These are phyloP conservation scores for Geopyxis carbonaria DNA, from an alignment of 495 filamentous ascomycete species.

Conservation along the genomic window DNA sequence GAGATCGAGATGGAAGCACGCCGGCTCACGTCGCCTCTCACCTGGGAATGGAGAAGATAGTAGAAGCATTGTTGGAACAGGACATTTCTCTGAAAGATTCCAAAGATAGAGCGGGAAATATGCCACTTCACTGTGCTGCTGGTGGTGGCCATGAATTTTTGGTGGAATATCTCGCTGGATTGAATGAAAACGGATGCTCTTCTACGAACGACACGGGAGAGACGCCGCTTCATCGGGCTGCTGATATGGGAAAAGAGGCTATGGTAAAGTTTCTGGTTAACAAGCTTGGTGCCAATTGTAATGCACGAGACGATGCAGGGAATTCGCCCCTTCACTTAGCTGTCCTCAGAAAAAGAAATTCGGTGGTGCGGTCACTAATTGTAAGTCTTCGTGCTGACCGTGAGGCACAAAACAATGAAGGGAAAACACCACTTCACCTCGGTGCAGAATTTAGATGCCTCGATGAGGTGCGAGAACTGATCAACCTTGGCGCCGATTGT, in stretches of 20 bases:
- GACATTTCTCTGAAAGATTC: no score
- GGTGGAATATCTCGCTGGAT: no score
- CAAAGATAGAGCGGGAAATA: no score
- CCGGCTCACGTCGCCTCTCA: no score
- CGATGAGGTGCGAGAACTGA: slow-evolving; percentile 8
- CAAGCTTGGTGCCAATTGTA: neutral
- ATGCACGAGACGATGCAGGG: slow-evolving; percentile 7
- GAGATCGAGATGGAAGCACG: no score
- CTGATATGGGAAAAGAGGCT: slow-evolving; percentile 1
- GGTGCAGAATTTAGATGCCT: slow-evolving; percentile 5
- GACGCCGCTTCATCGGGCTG: slow-evolving; percentile 1
- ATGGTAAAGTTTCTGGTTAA: slow-evolving; percentile 2
- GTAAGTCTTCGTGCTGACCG: slow-evolving; percentile 13
- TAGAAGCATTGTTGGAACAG: no score
- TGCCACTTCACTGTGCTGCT: no score
- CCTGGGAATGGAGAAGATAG: no score
- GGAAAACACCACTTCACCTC: slow-evolving; percentile 13
- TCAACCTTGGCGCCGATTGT: slow-evolving; percentile 14
- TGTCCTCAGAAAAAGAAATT: slow-evolving; percentile 1
- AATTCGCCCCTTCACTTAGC: slow-evolving; percentile 11
- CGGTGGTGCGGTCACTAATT: neutral
- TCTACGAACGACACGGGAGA: neutral
- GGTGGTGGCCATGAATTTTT: no score
- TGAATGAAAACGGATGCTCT: no score
- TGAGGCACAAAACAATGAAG: slow-evolving; percentile 10